Base-by-base conservation (phyloP, 345 rosid genomes). In the Carallia pectinifolia region DNA sequence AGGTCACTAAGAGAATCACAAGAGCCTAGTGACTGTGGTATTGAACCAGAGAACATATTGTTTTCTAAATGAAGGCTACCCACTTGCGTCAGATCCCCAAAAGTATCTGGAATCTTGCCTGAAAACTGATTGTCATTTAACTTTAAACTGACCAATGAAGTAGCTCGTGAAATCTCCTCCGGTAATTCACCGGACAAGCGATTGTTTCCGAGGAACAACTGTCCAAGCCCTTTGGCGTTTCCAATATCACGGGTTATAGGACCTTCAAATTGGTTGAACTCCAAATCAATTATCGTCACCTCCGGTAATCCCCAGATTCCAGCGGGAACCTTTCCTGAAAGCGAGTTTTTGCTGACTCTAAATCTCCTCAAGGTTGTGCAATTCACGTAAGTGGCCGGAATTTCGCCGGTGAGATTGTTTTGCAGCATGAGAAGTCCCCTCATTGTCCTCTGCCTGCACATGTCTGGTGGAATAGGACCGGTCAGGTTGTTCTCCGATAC, bases 381-480 rank as follows among this genome's bases (percentile, higher is more conserved):
- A 62, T 76, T 85, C 0, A 80, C 89, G 48, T 94, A 94, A 8
- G 78, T 76, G 2, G 80, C 76, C 1, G 98, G 97, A 66, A 94
- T 91, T 34, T 85, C 84, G 6, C 97, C 98, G 0, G 96, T 80
- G 55, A 94, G 72, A 27, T 76, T 84, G 83, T 94, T 94, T 55
- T 89, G 90, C 0, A 94, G 84, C 73, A 94, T 52, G 6, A 94
- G 87, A 55, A 94, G 80, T 67, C 27, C 66, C 67, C 1, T 83
- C 98, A 91, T 88, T 65, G 81, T 82, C 60, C 97, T 93, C 39
- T 71, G 71, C 77, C 88, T 88, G 80, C 98, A 94, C 97, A 94
- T 91, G 48, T 90, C 77, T 0, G 97, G 90, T 0, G 98, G 98
- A 71, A 94, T 86, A 4, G 87, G 68, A 44, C 98, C 98, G 0